Conservation (phyloP, 2,329 filamentous ascomycete species). For the Colletotrichum theobromicola region DNA sequence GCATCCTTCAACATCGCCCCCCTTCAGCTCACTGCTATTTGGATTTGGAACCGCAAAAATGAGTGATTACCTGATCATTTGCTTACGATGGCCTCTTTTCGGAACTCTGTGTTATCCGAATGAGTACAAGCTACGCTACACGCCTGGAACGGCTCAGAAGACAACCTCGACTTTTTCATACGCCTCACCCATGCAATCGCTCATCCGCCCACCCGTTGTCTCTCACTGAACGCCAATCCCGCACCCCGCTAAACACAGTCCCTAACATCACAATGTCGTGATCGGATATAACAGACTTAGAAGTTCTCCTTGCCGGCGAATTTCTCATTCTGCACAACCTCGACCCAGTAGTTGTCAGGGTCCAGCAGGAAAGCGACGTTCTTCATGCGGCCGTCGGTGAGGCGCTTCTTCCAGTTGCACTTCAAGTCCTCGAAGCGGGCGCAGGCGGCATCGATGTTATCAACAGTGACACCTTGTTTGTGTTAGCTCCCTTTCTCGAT, state of each 20-base stretch:
- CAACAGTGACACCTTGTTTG: slow-evolving; percentile 73
- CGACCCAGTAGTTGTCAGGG: slow-evolving; percentile 86
- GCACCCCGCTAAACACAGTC: neutral
- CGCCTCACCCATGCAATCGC: neutral
- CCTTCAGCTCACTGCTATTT: neutral
- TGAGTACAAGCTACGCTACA: neutral
- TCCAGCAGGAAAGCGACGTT: slow-evolving; percentile 91
- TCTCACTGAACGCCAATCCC: neutral
- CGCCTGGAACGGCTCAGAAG: neutral
- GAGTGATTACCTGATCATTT: neutral
- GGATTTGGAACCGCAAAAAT: neutral
- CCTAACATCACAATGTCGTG: neutral
- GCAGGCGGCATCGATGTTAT: slow-evolving; percentile 88
- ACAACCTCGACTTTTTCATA: neutral
- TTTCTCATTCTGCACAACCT: slow-evolving; percentile 79
- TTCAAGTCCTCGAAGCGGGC: slow-evolving; percentile 81
- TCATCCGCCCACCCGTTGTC: neutral
- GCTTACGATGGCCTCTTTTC: neutral
- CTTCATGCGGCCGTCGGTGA: slow-evolving; percentile 93
- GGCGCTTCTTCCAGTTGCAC: slow-evolving; percentile 92
- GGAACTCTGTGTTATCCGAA: neutral
- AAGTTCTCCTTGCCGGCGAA: slow-evolving; percentile 61
- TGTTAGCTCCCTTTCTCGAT: neutral
- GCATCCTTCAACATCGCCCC: neutral
- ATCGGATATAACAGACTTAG: slow-evolving; percentile 32